A percentile compares a stretch with the other conserved stretches of the same genome.
Conservation (phyloP, 2,329 filamentous ascomycete genomes). For the Aureobasidium musti region DNA sequence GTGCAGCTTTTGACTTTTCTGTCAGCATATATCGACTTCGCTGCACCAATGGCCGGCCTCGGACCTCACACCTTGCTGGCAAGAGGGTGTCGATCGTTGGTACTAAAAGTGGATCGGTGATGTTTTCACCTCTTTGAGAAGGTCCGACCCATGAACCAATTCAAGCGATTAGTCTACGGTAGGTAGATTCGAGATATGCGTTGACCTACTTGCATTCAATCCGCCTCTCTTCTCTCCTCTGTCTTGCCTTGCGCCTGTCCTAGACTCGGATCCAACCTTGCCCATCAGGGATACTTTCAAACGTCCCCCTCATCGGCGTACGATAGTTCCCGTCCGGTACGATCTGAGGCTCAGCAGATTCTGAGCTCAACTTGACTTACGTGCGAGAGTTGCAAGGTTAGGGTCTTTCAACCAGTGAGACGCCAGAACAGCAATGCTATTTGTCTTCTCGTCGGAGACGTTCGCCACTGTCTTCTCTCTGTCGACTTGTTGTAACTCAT, state of each 20-base stretch:
- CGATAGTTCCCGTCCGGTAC: background rate
- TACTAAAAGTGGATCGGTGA: background rate
- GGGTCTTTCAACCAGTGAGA: background rate
- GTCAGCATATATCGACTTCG: background rate
- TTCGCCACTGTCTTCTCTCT: background rate
- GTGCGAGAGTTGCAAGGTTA: background rate
- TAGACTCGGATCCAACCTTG: background rate
- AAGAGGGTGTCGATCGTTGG: background rate
- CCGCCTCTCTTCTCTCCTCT: too few species aligned
- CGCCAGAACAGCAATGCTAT: background rate
- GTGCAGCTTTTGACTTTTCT: background rate
- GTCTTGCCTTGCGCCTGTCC: background rate
- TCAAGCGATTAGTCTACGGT: too few species aligned
- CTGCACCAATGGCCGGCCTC: background rate
- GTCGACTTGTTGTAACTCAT: too few species aligned
- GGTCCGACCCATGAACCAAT: background rate
- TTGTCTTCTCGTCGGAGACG: background rate
- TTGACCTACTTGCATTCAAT: background rate
- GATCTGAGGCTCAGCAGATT: too few species aligned
- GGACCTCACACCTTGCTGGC: background rate
- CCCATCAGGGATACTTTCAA: background rate
- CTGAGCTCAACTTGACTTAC: background rate
- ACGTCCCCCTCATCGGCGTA: background rate
- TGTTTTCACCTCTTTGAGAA: background rate
- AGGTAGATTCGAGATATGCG: too few species aligned